phyloP scores from a whole-genome alignment of 805 yeast species.

The Starmerella sp. region DNA sequence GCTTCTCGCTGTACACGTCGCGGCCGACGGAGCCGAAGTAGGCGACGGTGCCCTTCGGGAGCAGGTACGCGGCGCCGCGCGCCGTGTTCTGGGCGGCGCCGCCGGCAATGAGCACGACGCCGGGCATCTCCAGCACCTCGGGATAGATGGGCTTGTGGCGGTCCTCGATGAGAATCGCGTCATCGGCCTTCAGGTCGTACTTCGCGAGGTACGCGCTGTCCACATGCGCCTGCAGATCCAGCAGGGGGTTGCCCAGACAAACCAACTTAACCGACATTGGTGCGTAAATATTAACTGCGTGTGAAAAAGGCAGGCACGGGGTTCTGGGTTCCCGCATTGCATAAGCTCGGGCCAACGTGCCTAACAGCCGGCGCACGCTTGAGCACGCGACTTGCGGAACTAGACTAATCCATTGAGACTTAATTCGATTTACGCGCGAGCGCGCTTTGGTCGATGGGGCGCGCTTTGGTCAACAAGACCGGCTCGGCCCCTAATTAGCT shows the following conservation, averaged over 20 bases:
- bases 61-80: conserved; percentile 90
- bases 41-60: conserved; percentile 70
- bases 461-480: too few species aligned
- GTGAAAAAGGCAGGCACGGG: not conserved
- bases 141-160: conserved; percentile 76
- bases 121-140: conserved; percentile 54
- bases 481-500: too few species aligned
- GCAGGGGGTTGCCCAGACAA: conserved; percentile 84
- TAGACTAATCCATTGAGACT: too few species aligned
- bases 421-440: too few species aligned
- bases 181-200: conserved; percentile 78
- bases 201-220: conserved; percentile 53
- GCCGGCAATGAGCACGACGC: conserved; percentile 76
- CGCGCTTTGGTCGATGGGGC: too few species aligned
- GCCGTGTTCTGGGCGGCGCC: conserved; percentile 99
- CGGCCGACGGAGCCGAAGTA: conserved; percentile 96
- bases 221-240: conserved; percentile 75
- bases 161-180: conserved; percentile 80
- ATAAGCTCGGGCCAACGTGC: not conserved
- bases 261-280: conserved; percentile 46
- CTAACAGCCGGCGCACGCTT: too few species aligned
- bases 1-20: conserved; percentile 73
- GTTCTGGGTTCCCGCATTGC: not conserved
- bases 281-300: not conserved
- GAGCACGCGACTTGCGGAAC: too few species aligned